These are phyloP conservation scores for Ceratobasidium papillatum DNA, from an alignment of 1,284 basidiomycete genomes.

Conservation along the genomic window DNA sequence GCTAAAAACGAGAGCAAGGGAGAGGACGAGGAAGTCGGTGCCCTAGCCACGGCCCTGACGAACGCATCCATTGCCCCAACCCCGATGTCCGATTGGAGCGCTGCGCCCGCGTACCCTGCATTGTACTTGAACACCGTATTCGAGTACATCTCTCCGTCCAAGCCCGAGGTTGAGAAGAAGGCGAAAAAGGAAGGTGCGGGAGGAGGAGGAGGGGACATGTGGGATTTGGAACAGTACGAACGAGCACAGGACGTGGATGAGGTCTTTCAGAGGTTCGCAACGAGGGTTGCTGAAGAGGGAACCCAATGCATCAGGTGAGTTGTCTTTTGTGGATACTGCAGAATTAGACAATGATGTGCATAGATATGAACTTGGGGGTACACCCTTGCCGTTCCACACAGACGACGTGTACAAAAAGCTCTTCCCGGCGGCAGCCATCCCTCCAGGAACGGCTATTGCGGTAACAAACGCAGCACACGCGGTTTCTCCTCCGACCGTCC, in stretches of 20 bases:
- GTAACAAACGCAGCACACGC: slow-evolving; percentile 62
- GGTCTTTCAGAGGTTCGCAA: slow-evolving; percentile 80
- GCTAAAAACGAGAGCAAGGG: background rate
- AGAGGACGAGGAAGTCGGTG: slow-evolving; percentile 51
- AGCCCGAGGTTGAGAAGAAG: slow-evolving; percentile 28
- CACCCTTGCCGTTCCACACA: slow-evolving; percentile 74
- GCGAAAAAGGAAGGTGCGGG: slow-evolving; percentile 35
- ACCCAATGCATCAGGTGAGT: slow-evolving; percentile 79
- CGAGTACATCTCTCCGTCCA: slow-evolving; percentile 68
- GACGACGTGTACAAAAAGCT: slow-evolving; percentile 72
- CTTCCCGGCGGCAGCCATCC: slow-evolving; percentile 64
- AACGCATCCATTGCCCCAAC: slow-evolving; percentile 41
- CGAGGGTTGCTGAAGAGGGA: slow-evolving; percentile 69
- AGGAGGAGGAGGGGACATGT: slow-evolving; percentile 49
- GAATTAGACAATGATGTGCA: background rate
- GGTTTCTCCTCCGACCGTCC: slow-evolving; percentile 57
- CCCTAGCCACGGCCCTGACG: slow-evolving; percentile 56
- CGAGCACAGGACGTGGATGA: slow-evolving; percentile 77
- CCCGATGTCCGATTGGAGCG: slow-evolving; percentile 57
- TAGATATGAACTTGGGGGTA: slow-evolving; percentile 80
- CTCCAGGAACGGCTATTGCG: slow-evolving; percentile 60
- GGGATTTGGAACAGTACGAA: slow-evolving; percentile 78
- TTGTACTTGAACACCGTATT: slow-evolving; percentile 74
- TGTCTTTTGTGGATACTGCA: slow-evolving; percentile 42
- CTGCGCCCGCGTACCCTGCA: slow-evolving; percentile 69